Conservation (phyloP, 805 yeast genomes). For the Hanseniaspora meyeri region DNA sequence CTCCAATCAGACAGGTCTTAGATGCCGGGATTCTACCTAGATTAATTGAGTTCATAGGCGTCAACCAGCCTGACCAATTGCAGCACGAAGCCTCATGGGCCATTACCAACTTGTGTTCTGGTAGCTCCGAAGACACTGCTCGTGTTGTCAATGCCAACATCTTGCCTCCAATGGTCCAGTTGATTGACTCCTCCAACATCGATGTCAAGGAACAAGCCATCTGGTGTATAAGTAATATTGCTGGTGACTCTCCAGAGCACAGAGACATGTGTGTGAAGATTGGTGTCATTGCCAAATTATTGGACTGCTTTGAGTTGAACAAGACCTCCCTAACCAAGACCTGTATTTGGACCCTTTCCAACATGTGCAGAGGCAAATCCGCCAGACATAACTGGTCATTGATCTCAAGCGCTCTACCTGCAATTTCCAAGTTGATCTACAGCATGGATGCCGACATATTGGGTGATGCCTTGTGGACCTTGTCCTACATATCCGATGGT, state of each 20-base stretch:
- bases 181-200: conserved; percentile 64
- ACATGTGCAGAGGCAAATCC: conserved; percentile 88
- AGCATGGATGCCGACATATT: conserved; percentile 86
- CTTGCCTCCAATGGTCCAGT: conserved; percentile 76
- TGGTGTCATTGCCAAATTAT: conserved; percentile 81
- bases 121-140: conserved; percentile 76
- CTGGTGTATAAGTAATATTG: conserved; percentile 98
- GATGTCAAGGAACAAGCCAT: conserved; percentile 98
- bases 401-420: conserved; percentile 79
- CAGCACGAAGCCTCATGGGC: conserved; percentile 99
- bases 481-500: conserved; percentile 88
- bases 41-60: conserved; percentile 71
- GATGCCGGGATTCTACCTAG: conserved; percentile 88
- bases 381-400: conserved; percentile 93
- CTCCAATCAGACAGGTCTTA: conserved; percentile 89
- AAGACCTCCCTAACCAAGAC: conserved; percentile 87
- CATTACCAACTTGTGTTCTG: conserved; percentile 94
- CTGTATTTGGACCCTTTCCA: conserved; percentile 95
- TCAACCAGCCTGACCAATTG: conserved; percentile 66
- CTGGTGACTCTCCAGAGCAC: conserved; percentile 86
- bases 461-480: conserved; percentile 98
- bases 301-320: conserved; percentile 62
- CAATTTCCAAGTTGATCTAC: conserved; percentile 79
- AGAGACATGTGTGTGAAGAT: conserved; percentile 80
- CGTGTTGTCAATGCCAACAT: conserved; percentile 90